Conservation (phyloP, 805 yeast genomes). For the Starmerella vaccinii region DNA sequence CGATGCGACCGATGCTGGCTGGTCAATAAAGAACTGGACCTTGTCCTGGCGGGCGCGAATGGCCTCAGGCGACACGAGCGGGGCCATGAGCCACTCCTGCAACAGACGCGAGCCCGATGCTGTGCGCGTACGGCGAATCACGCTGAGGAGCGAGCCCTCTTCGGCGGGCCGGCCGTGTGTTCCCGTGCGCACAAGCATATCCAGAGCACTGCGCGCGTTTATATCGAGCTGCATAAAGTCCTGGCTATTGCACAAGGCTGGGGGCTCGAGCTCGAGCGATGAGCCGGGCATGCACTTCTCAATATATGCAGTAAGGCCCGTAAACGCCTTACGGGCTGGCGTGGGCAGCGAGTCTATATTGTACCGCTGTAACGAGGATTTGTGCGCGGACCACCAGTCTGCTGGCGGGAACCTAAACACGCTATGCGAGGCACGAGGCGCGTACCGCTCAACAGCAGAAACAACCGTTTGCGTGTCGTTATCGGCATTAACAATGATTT, state of each 20-base stretch:
- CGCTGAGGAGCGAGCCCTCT: conserved; percentile 54
- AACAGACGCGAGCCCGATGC: conserved; percentile 72
- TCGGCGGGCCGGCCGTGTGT: conserved; percentile 35
- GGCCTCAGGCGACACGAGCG: conserved; percentile 50
- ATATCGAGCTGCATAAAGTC: conserved; percentile 68
- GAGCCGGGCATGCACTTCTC: conserved; percentile 63
- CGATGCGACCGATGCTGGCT: conserved; percentile 44
- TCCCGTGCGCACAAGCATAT: conserved; percentile 37
- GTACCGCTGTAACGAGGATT: background rate
- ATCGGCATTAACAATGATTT: conserved; percentile 49
- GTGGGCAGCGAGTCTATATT: conserved; percentile 20
- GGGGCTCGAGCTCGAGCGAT: conserved; percentile 53
- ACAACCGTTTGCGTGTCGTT: conserved; percentile 50
- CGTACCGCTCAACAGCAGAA: conserved; percentile 35
- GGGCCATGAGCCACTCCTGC: conserved; percentile 72
- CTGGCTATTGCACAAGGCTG: conserved; percentile 45
- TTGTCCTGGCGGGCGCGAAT: conserved; percentile 47
- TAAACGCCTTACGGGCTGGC: conserved; percentile 48
- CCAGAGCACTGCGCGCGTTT: conserved; percentile 37
- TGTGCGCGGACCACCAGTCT: conserved; percentile 12
- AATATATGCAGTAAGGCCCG: conserved; percentile 56
- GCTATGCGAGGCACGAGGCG: conserved; percentile 32
- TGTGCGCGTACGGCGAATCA: conserved; percentile 65
- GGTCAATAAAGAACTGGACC: conserved; percentile 37
- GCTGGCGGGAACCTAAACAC: conserved; percentile 38